A percentile compares a stretch with the other conserved stretches of the same genome.
These are phyloP conservation scores for Auriscalpium vulgare DNA, from an alignment of 768 basidiomycete species.

Conservation along the genomic window DNA sequence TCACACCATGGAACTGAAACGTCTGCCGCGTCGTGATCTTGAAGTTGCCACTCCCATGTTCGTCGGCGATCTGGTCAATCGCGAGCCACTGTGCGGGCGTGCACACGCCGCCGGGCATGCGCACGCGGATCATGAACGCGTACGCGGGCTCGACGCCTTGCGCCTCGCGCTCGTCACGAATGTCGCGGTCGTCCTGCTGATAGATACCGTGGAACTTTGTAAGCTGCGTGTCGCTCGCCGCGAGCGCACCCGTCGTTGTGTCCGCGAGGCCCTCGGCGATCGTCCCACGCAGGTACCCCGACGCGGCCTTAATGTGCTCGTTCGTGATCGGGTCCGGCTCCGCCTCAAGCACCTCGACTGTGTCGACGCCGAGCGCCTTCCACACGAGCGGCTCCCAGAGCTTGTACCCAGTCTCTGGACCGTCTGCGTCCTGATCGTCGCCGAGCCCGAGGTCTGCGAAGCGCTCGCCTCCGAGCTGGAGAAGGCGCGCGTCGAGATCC, in stretches of 20 bases:
- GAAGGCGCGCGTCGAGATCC: conserved; percentile 77
- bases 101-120: conserved; percentile 96
- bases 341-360: conserved; percentile 78
- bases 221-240: conserved; percentile 84
- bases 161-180: conserved; percentile 89
- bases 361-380: conserved; percentile 91
- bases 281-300: conserved; percentile 88
- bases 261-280: conserved; percentile 89
- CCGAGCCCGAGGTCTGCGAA: conserved; percentile 76
- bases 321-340: conserved; percentile 98
- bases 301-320: conserved; percentile 98
- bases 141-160: conserved; percentile 94
- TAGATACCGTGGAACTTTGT: conserved; percentile 98
- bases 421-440: conserved; percentile 97
- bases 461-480: conserved; percentile 72
- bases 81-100: conserved; percentile 86
- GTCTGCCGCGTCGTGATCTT: conserved; percentile 97
- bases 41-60: conserved; percentile 88
- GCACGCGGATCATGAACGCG: conserved; percentile 96
- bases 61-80: conserved; percentile 95
- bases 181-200: conserved; percentile 97
- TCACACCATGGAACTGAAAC: conserved; percentile 99
- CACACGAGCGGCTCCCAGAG: conserved; percentile 90
- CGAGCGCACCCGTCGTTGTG: conserved; percentile 80
- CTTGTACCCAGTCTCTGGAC: conserved; percentile 93